phyloP scores from a whole-genome alignment of 2,329 filamentous ascomycete species.

The Alternaria rosae region DNA sequence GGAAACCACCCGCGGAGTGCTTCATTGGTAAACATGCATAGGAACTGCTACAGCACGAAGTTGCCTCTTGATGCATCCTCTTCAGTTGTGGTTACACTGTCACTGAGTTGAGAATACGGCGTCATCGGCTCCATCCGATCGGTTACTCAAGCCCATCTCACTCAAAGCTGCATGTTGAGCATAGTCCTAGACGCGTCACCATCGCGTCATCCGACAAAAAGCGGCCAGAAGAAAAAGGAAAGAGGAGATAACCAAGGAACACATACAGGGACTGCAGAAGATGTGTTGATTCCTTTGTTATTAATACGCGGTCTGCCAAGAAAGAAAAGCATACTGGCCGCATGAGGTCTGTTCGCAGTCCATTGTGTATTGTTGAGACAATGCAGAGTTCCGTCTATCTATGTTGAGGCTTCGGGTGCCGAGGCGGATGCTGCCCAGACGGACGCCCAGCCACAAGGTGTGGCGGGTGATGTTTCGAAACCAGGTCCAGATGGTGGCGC shows the following conservation, averaged over 20 bases:
- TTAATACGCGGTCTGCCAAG: neutral
- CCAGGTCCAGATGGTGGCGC: conserved; percentile 16
- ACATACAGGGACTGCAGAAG: neutral
- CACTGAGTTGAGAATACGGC: neutral
- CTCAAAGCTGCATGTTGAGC: neutral
- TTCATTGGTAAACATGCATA: neutral
- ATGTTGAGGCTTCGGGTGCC: neutral
- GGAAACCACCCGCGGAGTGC: too few relatives aligned
- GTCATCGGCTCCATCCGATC: neutral
- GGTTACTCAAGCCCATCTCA: neutral
- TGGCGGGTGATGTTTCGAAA: conserved; percentile 16
- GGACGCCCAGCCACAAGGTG: conserved; percentile 4
- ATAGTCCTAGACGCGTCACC: neutral
- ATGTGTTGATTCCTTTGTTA: neutral
- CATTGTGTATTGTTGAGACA: neutral
- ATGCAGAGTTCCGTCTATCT: neutral
- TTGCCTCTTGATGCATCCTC: neutral
- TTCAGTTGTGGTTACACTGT: neutral
- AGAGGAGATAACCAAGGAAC: neutral
- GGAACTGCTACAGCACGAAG: neutral
- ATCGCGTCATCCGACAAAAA: neutral
- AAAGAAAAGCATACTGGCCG: neutral
- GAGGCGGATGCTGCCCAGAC: conserved; percentile 6
- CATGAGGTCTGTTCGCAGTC: neutral
- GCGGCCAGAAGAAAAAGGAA: neutral